These are phyloP conservation scores for Paramecium bursaria DNA, from an alignment of 73 alveolate species.

Conservation along the genomic window DNA sequence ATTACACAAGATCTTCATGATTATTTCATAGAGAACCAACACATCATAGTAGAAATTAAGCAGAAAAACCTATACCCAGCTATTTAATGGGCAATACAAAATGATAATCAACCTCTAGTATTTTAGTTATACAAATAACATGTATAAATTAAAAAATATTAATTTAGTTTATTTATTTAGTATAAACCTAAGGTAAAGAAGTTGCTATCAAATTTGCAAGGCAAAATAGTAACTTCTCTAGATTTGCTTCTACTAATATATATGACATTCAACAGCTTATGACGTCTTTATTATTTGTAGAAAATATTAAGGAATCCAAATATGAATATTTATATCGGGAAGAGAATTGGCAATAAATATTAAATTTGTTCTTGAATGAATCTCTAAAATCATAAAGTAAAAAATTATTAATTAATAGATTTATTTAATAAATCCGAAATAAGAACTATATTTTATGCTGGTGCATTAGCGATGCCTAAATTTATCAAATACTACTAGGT, in stretches of 20 bases:
- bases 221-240: neutral
- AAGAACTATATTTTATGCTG: constrained; percentile 26
- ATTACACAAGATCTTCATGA: neutral
- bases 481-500: constrained; percentile 40
- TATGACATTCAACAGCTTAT: constrained; percentile 8
- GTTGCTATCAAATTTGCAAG: constrained; percentile 34
- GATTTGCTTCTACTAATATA: neutral
- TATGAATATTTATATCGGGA: neutral
- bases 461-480: constrained; percentile 65
- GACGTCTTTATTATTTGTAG: constrained; percentile 7
- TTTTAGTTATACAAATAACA: constrained; percentile 23
- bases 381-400: constrained; percentile 44
- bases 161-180: constrained; percentile 12
- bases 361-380: constrained; percentile 31
- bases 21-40: neutral
- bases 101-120: neutral
- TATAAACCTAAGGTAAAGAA: constrained; percentile 10
- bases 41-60: constrained; percentile 11
- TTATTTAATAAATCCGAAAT: constrained; percentile 3
- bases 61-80: constrained; percentile 30
- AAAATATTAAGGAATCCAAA: neutral
- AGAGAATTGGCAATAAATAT: neutral
- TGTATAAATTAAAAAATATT: neutral
- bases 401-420: neutral
- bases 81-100: constrained; percentile 52